Evolutionary conservation across 2,329 filamentous ascomycete species (phyloP).

Genomic region (Paecilomyces fulvus): DNA sequence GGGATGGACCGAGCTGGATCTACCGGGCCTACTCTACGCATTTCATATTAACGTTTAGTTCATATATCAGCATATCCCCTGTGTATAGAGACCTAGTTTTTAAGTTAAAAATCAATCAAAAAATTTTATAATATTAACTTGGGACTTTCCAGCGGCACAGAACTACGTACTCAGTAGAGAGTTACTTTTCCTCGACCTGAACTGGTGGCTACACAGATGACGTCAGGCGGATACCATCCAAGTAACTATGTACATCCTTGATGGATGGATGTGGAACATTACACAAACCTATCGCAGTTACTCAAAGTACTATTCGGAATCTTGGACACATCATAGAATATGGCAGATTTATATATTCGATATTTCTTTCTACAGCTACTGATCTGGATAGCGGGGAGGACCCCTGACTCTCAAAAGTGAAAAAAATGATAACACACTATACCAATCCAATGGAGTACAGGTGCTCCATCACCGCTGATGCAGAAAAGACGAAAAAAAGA

Average conservation of each 20-base stretch:
- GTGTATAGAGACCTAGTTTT: neutral
- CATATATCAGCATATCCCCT: neutral
- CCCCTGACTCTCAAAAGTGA: neutral
- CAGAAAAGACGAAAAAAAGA: slow-evolving; percentile 9
- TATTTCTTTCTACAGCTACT: slow-evolving; percentile 1
- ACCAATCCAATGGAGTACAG: slow-evolving; percentile 4
- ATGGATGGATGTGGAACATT: no score
- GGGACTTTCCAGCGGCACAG: no score
- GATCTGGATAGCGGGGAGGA: neutral
- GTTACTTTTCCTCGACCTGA: no score
- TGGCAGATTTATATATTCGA: neutral
- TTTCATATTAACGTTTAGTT: neutral
- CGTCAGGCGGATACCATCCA: neutral
- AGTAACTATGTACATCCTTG: no score
- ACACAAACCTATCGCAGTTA: no score
- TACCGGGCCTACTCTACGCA: neutral
- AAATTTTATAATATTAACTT: neutral
- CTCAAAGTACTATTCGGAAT: no score
- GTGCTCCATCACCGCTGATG: slow-evolving; percentile 3
- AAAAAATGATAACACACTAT: neutral
- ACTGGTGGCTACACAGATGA: neutral
- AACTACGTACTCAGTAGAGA: no score
- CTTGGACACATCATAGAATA: neutral
- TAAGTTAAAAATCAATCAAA: neutral
- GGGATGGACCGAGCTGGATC: neutral